Base-by-base conservation (phyloP, 306 rosid genomes). In the Cicer arietinum region DNA sequence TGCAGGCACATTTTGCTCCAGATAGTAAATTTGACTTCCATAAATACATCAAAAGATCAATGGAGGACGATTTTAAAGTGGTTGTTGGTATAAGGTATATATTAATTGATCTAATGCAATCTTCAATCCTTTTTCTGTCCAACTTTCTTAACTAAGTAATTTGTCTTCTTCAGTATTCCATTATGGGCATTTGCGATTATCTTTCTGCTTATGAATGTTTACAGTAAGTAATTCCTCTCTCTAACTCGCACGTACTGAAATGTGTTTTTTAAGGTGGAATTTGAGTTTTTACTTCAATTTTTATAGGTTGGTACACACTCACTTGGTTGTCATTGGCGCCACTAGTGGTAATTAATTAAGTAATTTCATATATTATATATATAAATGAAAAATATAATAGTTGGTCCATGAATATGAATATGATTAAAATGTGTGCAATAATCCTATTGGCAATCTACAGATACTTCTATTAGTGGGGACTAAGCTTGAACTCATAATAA, bases 61-160 rank as follows among this genome's bases (percentile, higher is more conserved):
- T 91, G 92, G 94, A 91, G 71, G 94, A 91, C 74, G 94, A 91
- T 75, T 91, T 89, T 63, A 89, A 91, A 76, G 80, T 84, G 51
- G 92, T 89, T 17, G 87, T 91, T 13, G 92, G 94, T 8, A 84
- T 87, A 69, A 89, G 94, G 92, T 87, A 71, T 54, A 39, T 60
- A 39, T 67, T n/a, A 73, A 13, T 4, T 56, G 20, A 39, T 30
- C 10, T 20, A 37, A 41, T 1, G 12, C 11, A 54, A 13, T 47
- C 57, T 41, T 40, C 7, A 30, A 10, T 35, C 1, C 10, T 13
- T 70, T 37, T 7, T 60, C 10, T 2, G 10, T 14, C 1, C 44
- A 16, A 17, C 41, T 9, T 17, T 9, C 8, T 47, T 43, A 44
- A 35, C 43, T 25, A 20, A 16, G 47, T 64, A 9, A 12, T 17